Conservation (phyloP, 2,329 filamentous ascomycete genomes). For the Cordyceps tenuipes region DNA sequence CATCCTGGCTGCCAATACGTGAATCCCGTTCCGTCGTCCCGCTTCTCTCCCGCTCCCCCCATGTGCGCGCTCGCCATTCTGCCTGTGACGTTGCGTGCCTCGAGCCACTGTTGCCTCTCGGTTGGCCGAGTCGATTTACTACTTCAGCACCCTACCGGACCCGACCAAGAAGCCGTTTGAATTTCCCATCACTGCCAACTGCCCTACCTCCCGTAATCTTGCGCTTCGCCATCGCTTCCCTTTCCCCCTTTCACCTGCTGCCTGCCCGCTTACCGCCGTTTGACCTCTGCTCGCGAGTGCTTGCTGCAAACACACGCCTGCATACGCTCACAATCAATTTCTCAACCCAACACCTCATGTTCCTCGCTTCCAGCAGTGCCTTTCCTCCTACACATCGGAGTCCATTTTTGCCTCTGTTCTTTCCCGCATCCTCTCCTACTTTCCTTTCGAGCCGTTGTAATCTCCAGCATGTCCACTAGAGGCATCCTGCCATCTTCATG, state of each 20-base stretch:
- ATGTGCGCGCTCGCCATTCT: not conserved
- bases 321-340: not conserved
- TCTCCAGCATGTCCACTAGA: not conserved
- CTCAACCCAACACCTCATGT: not conserved
- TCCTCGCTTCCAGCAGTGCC: not conserved
- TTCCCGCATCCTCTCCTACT: not conserved
- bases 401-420: not conserved
- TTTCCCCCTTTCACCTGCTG: not conserved
- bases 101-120: not conserved
- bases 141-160: not conserved
- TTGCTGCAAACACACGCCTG: not conserved
- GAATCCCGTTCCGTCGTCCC: not conserved
- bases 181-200: not conserved
- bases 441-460: not conserved
- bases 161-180: not conserved
- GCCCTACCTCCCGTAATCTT: not conserved
- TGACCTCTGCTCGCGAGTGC: not conserved
- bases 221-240: not conserved
- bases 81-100: slow-evolving; percentile 4
- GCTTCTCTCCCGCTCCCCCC: not conserved
- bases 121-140: slow-evolving; percentile 1
- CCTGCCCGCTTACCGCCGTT: not conserved
- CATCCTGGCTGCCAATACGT: not conserved
- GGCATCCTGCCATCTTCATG: slow-evolving; percentile 9
- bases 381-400: slow-evolving; percentile 8